Conservation (phyloP, 345 rosid genomes). For the Eucalyptus viminalis region DNA sequence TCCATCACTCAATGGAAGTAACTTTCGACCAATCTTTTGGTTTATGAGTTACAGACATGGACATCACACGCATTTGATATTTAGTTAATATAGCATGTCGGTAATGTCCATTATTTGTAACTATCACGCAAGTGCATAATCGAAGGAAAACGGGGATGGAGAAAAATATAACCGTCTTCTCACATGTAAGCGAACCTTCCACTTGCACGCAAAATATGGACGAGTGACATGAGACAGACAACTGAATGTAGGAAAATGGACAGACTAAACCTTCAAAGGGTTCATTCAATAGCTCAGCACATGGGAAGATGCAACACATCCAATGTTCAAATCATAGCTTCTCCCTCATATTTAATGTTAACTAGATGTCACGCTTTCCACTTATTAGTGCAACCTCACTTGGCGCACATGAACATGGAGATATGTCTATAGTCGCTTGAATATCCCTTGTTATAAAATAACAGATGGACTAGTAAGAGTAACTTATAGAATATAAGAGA, state of each 20-base stretch:
- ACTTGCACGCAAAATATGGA: not conserved
- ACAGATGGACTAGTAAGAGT: not conserved
- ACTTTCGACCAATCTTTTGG: not conserved
- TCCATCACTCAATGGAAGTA: not conserved
- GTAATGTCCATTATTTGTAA: not conserved
- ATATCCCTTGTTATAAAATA: not conserved
- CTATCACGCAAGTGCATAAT: not conserved
- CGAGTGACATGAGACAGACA: not conserved
- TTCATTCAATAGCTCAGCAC: not conserved
- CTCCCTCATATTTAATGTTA: not conserved
- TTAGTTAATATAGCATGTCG: not conserved
- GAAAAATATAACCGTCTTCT: not conserved
- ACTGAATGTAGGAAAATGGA: not conserved
- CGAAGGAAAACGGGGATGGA: not conserved
- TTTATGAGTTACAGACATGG: not conserved
- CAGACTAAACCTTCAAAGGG: not conserved
- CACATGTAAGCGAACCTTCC: not conserved
- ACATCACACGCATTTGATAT: not conserved
- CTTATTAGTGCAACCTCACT: not conserved
- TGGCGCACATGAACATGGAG: not conserved
- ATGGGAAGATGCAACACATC: not conserved
- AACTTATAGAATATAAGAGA: not conserved
- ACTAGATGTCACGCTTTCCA: not conserved
- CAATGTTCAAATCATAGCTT: not conserved
- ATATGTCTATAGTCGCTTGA: not conserved